Percentiles rank a stretch among this genome's conserved stretches.
These are phyloP conservation scores for Peniophora sp. DNA, from an alignment of 1,284 basidiomycete species.

Conservation along the genomic window DNA sequence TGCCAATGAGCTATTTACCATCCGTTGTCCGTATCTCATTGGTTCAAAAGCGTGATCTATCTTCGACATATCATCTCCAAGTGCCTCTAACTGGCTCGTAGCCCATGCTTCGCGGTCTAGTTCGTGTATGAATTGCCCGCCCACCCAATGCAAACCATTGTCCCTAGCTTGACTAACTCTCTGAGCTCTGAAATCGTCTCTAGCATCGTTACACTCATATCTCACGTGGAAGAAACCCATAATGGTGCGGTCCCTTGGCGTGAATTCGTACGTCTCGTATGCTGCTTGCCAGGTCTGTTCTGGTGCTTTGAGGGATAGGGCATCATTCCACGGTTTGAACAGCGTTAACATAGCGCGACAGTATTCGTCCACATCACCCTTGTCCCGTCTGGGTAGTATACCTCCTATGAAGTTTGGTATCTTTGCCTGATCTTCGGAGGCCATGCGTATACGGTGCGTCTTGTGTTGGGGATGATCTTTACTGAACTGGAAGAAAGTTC, in stretches of 20 bases:
- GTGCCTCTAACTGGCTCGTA: not conserved
- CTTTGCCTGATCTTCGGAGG: conserved; percentile 1
- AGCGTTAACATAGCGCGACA: conserved; percentile 11
- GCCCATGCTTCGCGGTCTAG: not conserved
- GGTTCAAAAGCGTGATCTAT: not conserved
- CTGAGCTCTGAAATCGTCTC: conserved; percentile 15
- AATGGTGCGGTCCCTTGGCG: conserved; percentile 5
- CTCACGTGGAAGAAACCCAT: conserved; percentile 14
- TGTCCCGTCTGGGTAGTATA: conserved; percentile 11
- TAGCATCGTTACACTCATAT: conserved; percentile 19
- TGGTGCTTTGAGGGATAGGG: conserved; percentile 7
- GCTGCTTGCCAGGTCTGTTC: conserved; percentile 9
- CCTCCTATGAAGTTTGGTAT: conserved; percentile 13
- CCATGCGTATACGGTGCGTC: conserved; percentile 7
- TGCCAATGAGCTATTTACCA: no score
- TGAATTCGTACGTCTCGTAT: conserved; percentile 10
- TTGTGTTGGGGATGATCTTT: conserved; percentile 8
- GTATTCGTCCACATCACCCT: conserved; percentile 14
- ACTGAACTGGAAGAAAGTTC: conserved; percentile 3
- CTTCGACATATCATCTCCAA: not conserved
- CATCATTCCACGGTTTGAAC: conserved; percentile 7
- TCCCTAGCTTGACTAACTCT: conserved; percentile 2
- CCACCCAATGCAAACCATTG: not conserved
- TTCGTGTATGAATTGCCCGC: not conserved
- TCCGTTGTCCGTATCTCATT: no score